Percentiles rank a stretch among this genome's conserved stretches.
These are phyloP conservation scores for Schizopora paradoxa DNA, from an alignment of 1,284 basidiomycete species.

Conservation along the genomic window DNA sequence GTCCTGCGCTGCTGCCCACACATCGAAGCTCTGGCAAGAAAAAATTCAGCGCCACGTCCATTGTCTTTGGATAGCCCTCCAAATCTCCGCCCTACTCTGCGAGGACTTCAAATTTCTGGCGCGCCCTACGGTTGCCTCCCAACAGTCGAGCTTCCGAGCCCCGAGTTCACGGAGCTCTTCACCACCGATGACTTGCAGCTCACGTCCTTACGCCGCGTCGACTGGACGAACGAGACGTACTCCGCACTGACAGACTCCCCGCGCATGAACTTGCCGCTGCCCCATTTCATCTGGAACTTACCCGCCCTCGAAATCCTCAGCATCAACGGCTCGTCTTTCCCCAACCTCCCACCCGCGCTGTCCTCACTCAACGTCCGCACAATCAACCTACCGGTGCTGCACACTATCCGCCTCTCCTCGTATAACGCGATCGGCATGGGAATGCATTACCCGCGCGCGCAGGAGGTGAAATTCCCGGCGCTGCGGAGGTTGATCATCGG, in stretches of 20 bases:
- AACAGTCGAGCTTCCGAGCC: background rate
- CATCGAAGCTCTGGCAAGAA: slow-evolving; percentile 1
- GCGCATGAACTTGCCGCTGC: background rate
- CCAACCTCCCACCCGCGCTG: slow-evolving; percentile 1
- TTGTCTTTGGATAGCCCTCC: too few relatives aligned
- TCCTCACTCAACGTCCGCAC: background rate
- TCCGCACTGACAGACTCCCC: background rate
- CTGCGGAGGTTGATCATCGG: slow-evolving; percentile 9
- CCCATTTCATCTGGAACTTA: background rate
- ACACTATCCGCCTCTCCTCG: slow-evolving; percentile 7
- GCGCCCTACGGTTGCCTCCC: background rate
- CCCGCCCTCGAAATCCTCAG: slow-evolving; percentile 9
- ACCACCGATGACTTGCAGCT: slow-evolving; percentile 2
- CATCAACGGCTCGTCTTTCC: slow-evolving; percentile 3
- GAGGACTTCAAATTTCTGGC: background rate
- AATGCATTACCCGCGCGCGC: background rate
- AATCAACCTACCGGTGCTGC: slow-evolving; percentile 6
- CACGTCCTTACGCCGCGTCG: slow-evolving; percentile 1
- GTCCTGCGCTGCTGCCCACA: slow-evolving; percentile 10
- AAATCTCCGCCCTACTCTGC: too few relatives aligned
- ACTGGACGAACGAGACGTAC: slow-evolving; percentile 12
- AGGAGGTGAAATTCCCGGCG: slow-evolving; percentile 1
- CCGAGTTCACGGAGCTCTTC: background rate
- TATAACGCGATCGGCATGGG: slow-evolving; percentile 5
- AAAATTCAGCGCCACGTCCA: too few relatives aligned